Evolutionary conservation across 2,329 filamentous ascomycete genomes (phyloP), one percentile per base, ranked within the genome.

Genomic region (Stagonosporopsis vannaccii): DNA sequence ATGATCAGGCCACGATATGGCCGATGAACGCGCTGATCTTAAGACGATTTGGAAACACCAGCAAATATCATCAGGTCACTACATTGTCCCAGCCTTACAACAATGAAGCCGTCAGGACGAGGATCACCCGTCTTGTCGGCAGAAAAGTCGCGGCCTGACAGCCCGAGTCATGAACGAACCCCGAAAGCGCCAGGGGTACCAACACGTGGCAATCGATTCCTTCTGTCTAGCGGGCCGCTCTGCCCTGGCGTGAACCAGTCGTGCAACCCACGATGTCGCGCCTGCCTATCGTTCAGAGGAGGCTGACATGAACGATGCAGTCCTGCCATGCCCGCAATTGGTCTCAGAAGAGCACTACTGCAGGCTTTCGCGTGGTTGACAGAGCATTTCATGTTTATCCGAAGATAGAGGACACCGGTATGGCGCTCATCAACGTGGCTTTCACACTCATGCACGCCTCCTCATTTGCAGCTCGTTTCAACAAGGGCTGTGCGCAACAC

Each of bases 131-230:
- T 59, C 60, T 45, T 56, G 57, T 56, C 60, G 61, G 65, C 60
- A 65, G 57, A 66, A 65, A 51, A 46, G 51, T 41, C 42, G 47
- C 52, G 41, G 46, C 59, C 42, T 50, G 47, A 47, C 43, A 20
- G 30, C 17, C 48, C 62, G 69, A 73, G 69, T 73, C 72, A 73
- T 68, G 62, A 53, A 15, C 17, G 51, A 45, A 51, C 48, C 57
- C 60, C 66, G 64, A 66, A 67, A 60, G 26, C 46, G 59, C 51
- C 61, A 67, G 62, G 62, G 63, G 62, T 58, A 40, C 41, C 54
- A 64, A 68, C 69, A 71, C 69, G 69, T 71, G 69, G 67, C 63
- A 67, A 65, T 61, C 62, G 68, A 68, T 63, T 66, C 56, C 59
- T 62, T 68, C 60, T 66, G 56, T 56, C 60, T 63, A 63, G 64